phyloP scores from a whole-genome alignment of 768 basidiomycete species.

The Naganishia friedmannii region DNA sequence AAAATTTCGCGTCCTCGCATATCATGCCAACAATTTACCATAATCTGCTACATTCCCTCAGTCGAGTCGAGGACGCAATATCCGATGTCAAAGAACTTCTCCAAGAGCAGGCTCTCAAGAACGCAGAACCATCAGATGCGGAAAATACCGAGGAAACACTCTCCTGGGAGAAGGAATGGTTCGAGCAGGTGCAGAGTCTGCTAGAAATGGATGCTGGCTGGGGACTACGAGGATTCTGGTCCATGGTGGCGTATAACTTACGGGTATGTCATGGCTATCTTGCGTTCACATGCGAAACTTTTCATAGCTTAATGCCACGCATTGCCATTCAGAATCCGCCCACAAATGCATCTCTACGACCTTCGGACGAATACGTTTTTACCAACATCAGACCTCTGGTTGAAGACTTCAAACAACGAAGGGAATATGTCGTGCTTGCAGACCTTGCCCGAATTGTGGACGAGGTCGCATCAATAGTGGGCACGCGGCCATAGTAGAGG shows the following conservation, averaged over 20 bases:
- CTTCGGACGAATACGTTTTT: conserved; percentile 4
- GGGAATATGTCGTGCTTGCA: conserved; percentile 4
- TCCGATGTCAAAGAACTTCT: conserved; percentile 40
- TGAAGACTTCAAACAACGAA: conserved; percentile 2
- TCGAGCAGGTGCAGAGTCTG: conserved; percentile 45
- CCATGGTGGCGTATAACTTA: conserved; percentile 39
- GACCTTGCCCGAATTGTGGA: background rate
- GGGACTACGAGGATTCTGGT: conserved; percentile 47
- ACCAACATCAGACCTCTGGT: conserved; percentile 2
- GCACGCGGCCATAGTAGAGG: background rate
- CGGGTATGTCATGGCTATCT: conserved; percentile 35
- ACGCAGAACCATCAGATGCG: background rate
- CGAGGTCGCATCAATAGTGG: conserved; percentile 1
- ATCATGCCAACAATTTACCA: conserved; percentile 46
- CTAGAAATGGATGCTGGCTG: conserved; percentile 49
- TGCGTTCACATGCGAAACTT: background rate
- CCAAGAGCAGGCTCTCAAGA: conserved; percentile 20
- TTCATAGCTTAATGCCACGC: background rate
- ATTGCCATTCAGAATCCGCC: background rate
- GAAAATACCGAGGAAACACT: background rate
- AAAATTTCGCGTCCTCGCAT: conserved; percentile 48
- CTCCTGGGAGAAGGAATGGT: conserved; percentile 47
- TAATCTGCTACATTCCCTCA: conserved; percentile 49
- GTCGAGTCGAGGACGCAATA: conserved; percentile 45
- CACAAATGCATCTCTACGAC: background rate